Base-by-base conservation (phyloP, 371 early-diverging fungal genomes). In the Mortierella sp. region DNA sequence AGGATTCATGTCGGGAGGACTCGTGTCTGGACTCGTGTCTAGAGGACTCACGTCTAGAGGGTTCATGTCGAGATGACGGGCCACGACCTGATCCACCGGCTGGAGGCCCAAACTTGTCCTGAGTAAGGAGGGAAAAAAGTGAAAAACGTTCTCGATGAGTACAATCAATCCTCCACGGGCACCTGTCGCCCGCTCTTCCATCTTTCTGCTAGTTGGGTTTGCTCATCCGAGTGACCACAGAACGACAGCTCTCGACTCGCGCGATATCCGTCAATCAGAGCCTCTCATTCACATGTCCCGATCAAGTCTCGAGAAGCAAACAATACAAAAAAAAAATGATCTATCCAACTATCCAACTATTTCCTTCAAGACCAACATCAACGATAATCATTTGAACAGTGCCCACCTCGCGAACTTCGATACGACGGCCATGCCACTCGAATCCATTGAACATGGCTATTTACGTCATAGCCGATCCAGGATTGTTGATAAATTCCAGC, bases 321-420 rank as follows among this genome's bases (percentile, higher is more conserved):
- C 45, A 57, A 58, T 19, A 45, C 53, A 41, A 45, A 43, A 24
- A 52, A 22, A 13, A 36, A 36, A 43, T 3, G 43, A 43, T 43
- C 10, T 43, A 50, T 50, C 50, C 16, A n/a, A n/a, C 16, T 48
- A 48, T 19, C 19, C 48, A 19, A 6, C 13, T 5, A 5, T 3
- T n/a, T 41, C 55, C 13, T 65, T 70, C 32, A 45, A 38, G 45
- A 19, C 32, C 60, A 75, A 65, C 24, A 67, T 36, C 63, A 66
- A 40, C 24, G 24, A 60, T 38, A 28, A 66, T 43, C 66, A 76
- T 65, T 45, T 69, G 61, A 61, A 58, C 38, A 66, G 61, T 65
- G 69, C 85, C 83, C 83, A 92, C 94, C 90, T 94, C 92, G 62
- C 91, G 90, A 71, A 96, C 96, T 88, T 92, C 93, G 80, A 96